Evolutionary conservation across 1,284 basidiomycete species (phyloP).

Genomic region (Ganoderma meredithae): DNA sequence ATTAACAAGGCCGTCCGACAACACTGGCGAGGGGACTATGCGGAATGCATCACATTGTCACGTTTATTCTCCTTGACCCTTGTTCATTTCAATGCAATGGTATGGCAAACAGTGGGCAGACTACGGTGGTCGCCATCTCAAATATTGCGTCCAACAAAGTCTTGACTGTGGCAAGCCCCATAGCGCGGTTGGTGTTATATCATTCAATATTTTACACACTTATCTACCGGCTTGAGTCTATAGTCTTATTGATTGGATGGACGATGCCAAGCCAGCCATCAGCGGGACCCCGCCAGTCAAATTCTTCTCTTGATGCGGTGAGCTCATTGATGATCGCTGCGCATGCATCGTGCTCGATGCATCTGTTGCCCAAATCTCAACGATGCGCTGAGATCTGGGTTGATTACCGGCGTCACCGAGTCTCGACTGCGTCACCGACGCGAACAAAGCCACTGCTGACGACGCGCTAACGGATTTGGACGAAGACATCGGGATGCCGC

Average conservation of each 20-base stretch:
- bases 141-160: no score
- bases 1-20: neutral
- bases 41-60: neutral
- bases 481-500: neutral
- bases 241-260: neutral
- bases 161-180: no score
- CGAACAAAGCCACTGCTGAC: neutral
- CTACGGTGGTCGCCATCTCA: no score
- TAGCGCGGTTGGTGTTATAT: no score
- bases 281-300: neutral
- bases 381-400: conserved; percentile 2
- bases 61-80: no score
- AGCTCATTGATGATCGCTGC: conserved; percentile 2
- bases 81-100: no score
- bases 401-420: conserved; percentile 12
- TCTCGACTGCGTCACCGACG: neutral
- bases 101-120: no score
- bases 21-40: no score
- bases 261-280: neutral
- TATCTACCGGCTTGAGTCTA: neutral
- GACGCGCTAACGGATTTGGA: neutral
- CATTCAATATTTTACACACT: neutral
- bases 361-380: conserved; percentile 9
- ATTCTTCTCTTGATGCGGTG: neutral
- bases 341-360: neutral